Evolutionary conservation across 345 rosid species (phyloP), one percentile per base, ranked within the genome.

Genomic region (Rhodamnia rubescens): DNA sequence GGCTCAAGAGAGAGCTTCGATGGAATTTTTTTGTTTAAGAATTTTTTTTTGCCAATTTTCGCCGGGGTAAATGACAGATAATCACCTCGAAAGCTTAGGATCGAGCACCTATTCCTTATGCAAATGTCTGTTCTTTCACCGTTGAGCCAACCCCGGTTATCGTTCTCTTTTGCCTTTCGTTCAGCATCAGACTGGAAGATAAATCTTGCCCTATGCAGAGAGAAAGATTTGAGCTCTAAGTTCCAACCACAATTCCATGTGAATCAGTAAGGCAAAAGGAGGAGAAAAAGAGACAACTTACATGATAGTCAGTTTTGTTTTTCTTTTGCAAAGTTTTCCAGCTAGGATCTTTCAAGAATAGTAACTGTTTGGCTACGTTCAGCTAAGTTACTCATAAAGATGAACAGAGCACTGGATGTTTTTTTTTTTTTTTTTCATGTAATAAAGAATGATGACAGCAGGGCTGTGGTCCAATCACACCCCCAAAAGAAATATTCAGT

Each of bases 401-500:
- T 57, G 81, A 85, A 40, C 88, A 86, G 78, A 52, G 80, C 59
- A 80, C 87, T 82, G 58, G 59, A 53, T 52, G 85, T 47, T 85
- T 55, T 56, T 61, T 57, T 53, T 84, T 86, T 40, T 40, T 40
- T 42, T 42, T 42, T 42, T 6, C 40, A 36, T 83, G 83, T 52
- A 44, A n/a, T 50, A 85, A 27, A 61, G 86, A 84, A 84, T 86
- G 85, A 88, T 82, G 89, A 89, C 86, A 64, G 87, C 61, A 74
- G 36, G 64, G 51, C 69, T 81, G 88, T 88, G 92, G 88, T 85
- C 91, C 88, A 84, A 80, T 21, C 78, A 16, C 54, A 42, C 57
- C 55, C 86, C 81, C 54, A 52, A 52, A 11, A 83, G 50, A 80
- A 82, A 74, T 74, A 87, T 85, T n/a, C 83, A 58, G 83, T 75